Evolutionary conservation across 2,329 filamentous ascomycete species (phyloP).

Genomic region (Lasiodiplodia citricola): DNA sequence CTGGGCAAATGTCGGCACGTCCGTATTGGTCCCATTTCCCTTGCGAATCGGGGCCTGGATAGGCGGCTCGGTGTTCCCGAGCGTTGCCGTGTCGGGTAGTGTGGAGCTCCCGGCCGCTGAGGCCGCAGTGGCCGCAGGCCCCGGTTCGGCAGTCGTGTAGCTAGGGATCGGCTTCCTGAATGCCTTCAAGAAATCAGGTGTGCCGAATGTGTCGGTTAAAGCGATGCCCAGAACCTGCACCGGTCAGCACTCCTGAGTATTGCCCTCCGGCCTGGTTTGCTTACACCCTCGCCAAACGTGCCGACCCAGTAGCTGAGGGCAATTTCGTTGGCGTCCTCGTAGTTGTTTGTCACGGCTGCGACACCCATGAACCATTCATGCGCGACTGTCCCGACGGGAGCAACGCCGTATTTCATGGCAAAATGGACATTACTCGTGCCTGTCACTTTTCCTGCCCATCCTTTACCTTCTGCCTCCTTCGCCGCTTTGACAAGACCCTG

Average conservation of each 20-base stretch:
- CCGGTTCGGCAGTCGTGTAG: conserved; percentile 48
- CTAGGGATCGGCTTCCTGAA: conserved; percentile 72
- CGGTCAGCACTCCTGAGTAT: conserved; percentile 16
- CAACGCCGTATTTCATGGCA: conserved; percentile 87
- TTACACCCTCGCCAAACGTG: conserved; percentile 80
- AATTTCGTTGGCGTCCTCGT: conserved; percentile 80
- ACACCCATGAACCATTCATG: conserved; percentile 99
- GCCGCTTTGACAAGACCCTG: conserved; percentile 81
- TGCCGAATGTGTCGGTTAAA: conserved; percentile 95
- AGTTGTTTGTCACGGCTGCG: conserved; percentile 86
- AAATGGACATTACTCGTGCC: conserved; percentile 98
- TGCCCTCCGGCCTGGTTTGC: conserved; percentile 29
- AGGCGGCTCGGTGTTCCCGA: conserved; percentile 48
- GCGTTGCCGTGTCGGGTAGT: conserved; percentile 44
- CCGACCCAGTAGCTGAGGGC: conserved; percentile 88
- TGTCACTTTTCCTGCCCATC: conserved; percentile 73
- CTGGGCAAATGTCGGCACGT: conserved; percentile 71
- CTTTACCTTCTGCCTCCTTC: conserved; percentile 69
- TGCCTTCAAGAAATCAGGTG: conserved; percentile 81
- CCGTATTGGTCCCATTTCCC: conserved; percentile 35
- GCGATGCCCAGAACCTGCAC: conserved; percentile 77
- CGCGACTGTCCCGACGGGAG: conserved; percentile 86
- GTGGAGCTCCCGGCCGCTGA: conserved; percentile 52
- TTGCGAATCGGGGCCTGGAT: conserved; percentile 50
- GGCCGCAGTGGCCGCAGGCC: conserved; percentile 45